phyloP scores from a whole-genome alignment of 2,329 filamentous ascomycete genomes.

The Xylaria polymorpha region DNA sequence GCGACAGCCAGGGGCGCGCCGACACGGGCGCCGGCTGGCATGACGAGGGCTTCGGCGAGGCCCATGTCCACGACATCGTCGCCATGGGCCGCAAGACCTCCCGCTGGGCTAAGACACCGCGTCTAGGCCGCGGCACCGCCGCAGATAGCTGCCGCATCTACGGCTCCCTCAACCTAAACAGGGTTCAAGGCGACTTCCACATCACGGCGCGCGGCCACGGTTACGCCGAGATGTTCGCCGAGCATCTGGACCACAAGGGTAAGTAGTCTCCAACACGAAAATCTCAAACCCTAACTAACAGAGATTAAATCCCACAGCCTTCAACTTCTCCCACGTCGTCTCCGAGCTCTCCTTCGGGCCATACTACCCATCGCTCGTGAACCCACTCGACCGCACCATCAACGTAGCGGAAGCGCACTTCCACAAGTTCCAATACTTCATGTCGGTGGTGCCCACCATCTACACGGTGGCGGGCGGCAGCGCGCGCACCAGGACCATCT shows the following conservation, averaged over 20 bases:
- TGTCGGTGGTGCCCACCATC: conserved; percentile 92
- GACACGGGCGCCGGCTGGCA: conserved; percentile 70
- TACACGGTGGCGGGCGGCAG: conserved; percentile 74
- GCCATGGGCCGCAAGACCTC: conserved; percentile 72
- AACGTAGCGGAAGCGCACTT: conserved; percentile 81
- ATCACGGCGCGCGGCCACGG: conserved; percentile 95
- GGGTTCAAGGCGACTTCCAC: conserved; percentile 98
- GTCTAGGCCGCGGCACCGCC: conserved; percentile 60
- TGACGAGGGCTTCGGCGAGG: conserved; percentile 77
- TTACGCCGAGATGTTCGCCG: conserved; percentile 77
- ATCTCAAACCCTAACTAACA: conserved; percentile 39
- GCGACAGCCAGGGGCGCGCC: conserved; percentile 65
- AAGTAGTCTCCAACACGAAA: conserved; percentile 51
- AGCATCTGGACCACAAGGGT: conserved; percentile 85
- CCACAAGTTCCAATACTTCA: conserved; percentile 97
- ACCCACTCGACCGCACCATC: conserved; percentile 93
- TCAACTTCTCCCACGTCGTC: conserved; percentile 98
- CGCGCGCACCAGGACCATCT: conserved; percentile 69
- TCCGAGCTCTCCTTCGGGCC: conserved; percentile 96
- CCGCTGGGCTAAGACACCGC: conserved; percentile 81
- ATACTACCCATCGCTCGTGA: conserved; percentile 93
- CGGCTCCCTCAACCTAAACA: conserved; percentile 91
- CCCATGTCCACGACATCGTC: conserved; percentile 92
- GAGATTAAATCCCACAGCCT: conserved; percentile 63
- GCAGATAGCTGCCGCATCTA: conserved; percentile 88